These are phyloP conservation scores for Colletotrichum cereale DNA, from an alignment of 2,329 filamentous ascomycete species.

Conservation along the genomic window DNA sequence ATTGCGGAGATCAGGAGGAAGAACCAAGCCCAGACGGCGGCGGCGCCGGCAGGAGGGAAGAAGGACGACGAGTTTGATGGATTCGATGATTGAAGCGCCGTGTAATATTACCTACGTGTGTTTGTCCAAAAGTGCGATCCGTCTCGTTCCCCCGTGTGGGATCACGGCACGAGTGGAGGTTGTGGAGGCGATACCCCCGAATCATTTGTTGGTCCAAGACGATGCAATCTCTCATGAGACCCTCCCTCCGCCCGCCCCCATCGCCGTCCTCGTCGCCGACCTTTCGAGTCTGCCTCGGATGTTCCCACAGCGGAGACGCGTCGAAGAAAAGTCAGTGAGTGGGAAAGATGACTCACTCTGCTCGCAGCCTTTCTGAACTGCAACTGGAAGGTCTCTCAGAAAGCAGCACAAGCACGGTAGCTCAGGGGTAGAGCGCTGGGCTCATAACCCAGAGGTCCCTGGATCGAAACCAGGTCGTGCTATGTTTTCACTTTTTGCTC, in stretches of 20 bases:
- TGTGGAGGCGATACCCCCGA: conserved; percentile 25
- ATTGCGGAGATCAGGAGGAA: conserved; percentile 72
- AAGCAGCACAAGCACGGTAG: conserved; percentile 25
- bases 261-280: conserved; percentile 34
- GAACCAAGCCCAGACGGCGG: conserved; percentile 60
- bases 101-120: not conserved
- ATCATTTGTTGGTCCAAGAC: conserved; percentile 3
- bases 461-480: conserved; percentile 40
- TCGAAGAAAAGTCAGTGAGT: not conserved
- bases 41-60: conserved; percentile 42
- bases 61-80: conserved; percentile 69
- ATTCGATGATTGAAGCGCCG: conserved; percentile 56
- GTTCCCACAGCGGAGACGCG: conserved; percentile 27
- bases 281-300: not conserved
- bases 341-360: conserved; percentile 6
- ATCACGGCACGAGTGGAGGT: not conserved
- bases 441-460: conserved; percentile 41
- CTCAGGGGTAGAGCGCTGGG: conserved; percentile 41
- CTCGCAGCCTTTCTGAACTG: not conserved
- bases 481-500: not conserved
- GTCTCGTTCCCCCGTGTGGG: not conserved
- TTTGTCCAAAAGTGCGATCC: not conserved
- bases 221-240: conserved; percentile 24
- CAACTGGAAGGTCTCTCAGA: rapidly evolving
- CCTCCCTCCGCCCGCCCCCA: not conserved